Conservation (phyloP, 176 grass and related monocot species). For the Bothriochloa decipiens region DNA sequence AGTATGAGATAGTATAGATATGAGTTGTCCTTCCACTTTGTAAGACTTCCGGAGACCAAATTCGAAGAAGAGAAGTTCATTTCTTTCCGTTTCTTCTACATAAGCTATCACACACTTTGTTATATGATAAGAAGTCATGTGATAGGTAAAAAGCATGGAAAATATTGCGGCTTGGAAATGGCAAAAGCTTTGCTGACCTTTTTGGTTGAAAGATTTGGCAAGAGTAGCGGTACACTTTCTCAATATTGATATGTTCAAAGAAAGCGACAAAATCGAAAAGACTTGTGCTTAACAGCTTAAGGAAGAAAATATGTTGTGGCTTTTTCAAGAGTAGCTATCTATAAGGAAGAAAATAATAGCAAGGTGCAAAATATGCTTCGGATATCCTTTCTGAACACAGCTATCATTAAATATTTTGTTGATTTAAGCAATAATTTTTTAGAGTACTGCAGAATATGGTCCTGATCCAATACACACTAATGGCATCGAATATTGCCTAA, state of each 20-base stretch:
- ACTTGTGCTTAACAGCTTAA: background rate
- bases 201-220: background rate
- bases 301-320: background rate
- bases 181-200: background rate
- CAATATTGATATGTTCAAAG: background rate
- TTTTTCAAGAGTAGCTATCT: background rate
- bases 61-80: background rate
- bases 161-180: background rate
- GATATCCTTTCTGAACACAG: background rate
- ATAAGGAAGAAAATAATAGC: background rate
- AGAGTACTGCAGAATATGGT: background rate
- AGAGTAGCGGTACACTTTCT: background rate
- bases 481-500: background rate
- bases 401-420: background rate
- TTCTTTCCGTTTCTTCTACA: background rate
- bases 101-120: conserved; percentile 29
- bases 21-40: background rate
- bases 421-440: background rate
- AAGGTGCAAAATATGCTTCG: background rate
- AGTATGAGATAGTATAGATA: background rate
- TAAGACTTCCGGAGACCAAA: background rate
- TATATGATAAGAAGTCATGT: conserved; percentile 33
- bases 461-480: background rate
- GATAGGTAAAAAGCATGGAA: conserved; percentile 14
- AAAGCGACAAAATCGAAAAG: background rate